These are phyloP conservation scores for Dryadomyces quercivorus DNA, from an alignment of 2,329 filamentous ascomycete genomes.

Conservation along the genomic window DNA sequence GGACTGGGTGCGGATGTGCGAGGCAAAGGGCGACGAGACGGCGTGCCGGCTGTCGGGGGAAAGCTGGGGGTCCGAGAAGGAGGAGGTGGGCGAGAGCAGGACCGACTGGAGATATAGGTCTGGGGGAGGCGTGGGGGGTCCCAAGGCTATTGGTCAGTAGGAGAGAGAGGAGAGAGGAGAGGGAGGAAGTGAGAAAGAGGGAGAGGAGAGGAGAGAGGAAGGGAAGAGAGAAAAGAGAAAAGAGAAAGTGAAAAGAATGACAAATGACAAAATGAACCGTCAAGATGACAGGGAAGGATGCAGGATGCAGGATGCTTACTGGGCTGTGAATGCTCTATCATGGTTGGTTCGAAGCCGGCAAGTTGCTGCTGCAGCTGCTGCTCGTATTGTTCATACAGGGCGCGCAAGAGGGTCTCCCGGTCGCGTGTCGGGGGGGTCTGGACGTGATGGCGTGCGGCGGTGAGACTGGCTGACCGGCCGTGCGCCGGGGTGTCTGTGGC, in stretches of 20 bases:
- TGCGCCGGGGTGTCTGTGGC: slow-evolving; percentile 1
- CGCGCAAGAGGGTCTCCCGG: slow-evolving; percentile 20
- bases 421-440: slow-evolving; percentile 19
- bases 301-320: not conserved
- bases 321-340: not conserved
- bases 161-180: not conserved
- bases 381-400: slow-evolving; percentile 20
- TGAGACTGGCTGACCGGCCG: slow-evolving; percentile 12
- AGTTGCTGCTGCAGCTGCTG: not conserved
- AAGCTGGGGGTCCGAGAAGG: not conserved
- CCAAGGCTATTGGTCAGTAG: not conserved
- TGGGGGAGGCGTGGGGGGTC: not conserved
- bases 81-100: not conserved
- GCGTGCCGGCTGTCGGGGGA: slow-evolving; percentile 19
- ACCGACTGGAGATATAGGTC: not conserved
- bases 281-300: not conserved
- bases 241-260: not conserved
- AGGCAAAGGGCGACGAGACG: slow-evolving; percentile 32
- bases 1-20: slow-evolving; percentile 31
- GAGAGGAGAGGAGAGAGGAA: not conserved
- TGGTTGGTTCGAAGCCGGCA: slow-evolving; percentile 20
- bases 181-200: not conserved
- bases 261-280: too few species aligned
- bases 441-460: slow-evolving; percentile 20
- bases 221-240: not conserved